Evolutionary conservation across 768 basidiomycete species (phyloP).

Genomic region (Daedaleopsis nitida): DNA sequence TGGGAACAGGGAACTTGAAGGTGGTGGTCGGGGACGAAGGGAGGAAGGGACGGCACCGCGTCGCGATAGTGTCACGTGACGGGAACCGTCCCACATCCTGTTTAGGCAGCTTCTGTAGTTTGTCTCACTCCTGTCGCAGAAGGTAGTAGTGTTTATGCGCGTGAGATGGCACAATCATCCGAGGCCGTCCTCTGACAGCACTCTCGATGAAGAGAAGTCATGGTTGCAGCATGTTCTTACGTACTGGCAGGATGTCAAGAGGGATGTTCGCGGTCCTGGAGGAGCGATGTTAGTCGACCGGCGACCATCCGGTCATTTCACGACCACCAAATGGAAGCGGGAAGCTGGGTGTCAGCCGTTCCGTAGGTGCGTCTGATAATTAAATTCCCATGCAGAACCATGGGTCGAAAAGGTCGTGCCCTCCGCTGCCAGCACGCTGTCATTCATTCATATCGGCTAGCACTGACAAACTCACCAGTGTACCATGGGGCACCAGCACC

Average conservation of each 20-base stretch:
- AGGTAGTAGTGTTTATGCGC: not conserved
- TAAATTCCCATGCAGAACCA: not conserved
- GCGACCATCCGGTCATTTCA: constrained; percentile 1
- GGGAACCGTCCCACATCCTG: not conserved
- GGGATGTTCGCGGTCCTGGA: too few species aligned
- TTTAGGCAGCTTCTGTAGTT: not conserved
- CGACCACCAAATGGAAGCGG: not conserved
- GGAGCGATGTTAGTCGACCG: not conserved
- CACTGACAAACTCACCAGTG: not conserved
- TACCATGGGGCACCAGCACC: not conserved
- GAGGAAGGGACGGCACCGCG: not conserved
- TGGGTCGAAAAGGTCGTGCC: not conserved
- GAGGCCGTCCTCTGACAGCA: too few species aligned
- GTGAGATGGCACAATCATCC: not conserved
- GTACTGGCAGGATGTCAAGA: too few species aligned
- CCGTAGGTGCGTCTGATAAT: not conserved
- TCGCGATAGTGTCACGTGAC: not conserved
- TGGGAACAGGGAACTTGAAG: not conserved
- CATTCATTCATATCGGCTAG: too few species aligned
- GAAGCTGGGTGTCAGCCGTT: not conserved
- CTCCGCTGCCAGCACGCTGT: not conserved
- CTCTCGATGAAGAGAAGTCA: too few species aligned
- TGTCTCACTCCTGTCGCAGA: not conserved
- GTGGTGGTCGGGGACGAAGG: not conserved
- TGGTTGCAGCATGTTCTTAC: too few species aligned